phyloP scores from a whole-genome alignment of 164 flowering plant genomes.

The Annona squamosa region DNA sequence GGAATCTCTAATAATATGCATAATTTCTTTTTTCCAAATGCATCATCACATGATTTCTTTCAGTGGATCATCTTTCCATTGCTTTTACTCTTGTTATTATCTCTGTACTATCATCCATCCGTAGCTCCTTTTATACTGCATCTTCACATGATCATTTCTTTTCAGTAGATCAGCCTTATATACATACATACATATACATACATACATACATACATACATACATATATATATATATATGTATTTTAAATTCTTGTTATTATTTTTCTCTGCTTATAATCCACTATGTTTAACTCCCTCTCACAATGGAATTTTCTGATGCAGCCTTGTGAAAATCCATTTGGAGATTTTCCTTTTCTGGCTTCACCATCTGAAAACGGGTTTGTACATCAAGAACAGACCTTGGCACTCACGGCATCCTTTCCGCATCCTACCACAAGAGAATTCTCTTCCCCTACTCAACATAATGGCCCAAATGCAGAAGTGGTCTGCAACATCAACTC shows the following conservation, averaged over 20 bases:
- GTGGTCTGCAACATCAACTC: constrained; percentile 28
- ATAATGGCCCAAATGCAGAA: constrained; percentile 23
- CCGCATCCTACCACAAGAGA: constrained; percentile 24
- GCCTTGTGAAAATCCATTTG: constrained; percentile 88
- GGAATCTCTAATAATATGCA: not conserved
- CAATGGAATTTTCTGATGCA: constrained; percentile 25
- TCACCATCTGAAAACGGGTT: constrained; percentile 36
- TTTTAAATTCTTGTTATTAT: too few relatives aligned
- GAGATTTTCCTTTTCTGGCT: constrained; percentile 86
- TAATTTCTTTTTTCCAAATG: not conserved
- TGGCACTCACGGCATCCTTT: constrained; percentile 25
- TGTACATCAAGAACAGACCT: constrained; percentile 27
- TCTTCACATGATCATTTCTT: not conserved
- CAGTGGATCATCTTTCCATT: not conserved
- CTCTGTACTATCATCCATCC: too few relatives aligned
- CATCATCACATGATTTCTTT: too few relatives aligned
- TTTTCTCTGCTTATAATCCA: not conserved
- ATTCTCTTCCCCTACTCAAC: constrained; percentile 23
- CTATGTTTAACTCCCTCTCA: not conserved
- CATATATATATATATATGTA: too few relatives aligned
- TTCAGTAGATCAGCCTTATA: not conserved
- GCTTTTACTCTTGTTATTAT: not conserved
- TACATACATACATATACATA: too few relatives aligned
- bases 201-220: not conserved
- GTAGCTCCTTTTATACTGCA: too few relatives aligned